Evolutionary conservation across 2,329 filamentous ascomycete genomes (phyloP), one percentile per base, ranked within the genome.

Genomic region (Penicillium sp.): DNA sequence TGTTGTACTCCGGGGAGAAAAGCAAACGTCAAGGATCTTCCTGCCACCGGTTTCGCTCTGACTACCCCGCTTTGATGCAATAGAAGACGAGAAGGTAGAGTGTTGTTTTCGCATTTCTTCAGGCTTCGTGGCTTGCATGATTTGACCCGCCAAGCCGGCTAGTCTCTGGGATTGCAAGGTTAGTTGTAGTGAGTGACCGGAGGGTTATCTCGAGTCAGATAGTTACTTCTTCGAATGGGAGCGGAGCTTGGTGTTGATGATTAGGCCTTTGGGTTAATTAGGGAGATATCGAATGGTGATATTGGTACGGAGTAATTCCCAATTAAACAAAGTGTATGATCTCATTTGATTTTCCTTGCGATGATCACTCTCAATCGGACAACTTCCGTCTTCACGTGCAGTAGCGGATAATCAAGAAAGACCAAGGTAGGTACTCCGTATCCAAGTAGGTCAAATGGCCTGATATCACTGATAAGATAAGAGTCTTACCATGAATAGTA

Each of bases 331-430:
- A 31, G 29, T 31, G 12, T 13, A 31, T 31, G 29, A 31, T 31
- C 2, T 27, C 19, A 40, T 21, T 41, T 17, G 35, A 27, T 17
- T 13, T n/a, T 29, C 23, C 37, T 23, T 45, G 15, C 9, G 50
- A 37, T 40, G 25, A 56, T 52, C 48, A 17, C 15, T 41, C 17
- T 47, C 33, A 52, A 35, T 53, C 50, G 42, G 55, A 21, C 55
- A 54, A 54, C 37, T 42, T 54, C 50, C 55, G 55, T n/a, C 35
- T 47, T 21, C 54, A 43, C 41, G 23, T 40, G 41, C 19, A 46
- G 47, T 31, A 56, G 48, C 19, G 37, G 6, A 35, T 17, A 7
- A 17, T 4, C 3, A 35, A 17, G 33, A 35, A 35, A 35, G 33
- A 35, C 33, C 13, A 17, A 8, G 15, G 33, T 25, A 25, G 1